These are phyloP conservation scores for Exophiala sideris DNA, from an alignment of 2,329 filamentous ascomycete species.

Conservation along the genomic window DNA sequence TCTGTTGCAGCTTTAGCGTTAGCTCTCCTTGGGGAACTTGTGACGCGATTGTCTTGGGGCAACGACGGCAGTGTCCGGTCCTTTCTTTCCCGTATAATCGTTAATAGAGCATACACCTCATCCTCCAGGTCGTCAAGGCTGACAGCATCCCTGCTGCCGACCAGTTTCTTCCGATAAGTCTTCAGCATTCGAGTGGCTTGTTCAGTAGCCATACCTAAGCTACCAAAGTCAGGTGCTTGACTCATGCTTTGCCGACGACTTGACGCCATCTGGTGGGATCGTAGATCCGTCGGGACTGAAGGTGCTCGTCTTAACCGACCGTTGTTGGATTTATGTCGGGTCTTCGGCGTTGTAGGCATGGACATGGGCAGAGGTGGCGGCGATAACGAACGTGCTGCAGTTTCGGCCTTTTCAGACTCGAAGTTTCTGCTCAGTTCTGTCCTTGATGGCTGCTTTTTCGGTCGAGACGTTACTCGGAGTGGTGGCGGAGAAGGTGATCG, in stretches of 20 bases:
- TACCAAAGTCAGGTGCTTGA: slow-evolving; percentile 42
- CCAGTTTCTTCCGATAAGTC: slow-evolving; percentile 56
- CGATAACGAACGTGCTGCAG: slow-evolving; percentile 21
- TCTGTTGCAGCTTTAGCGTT: slow-evolving; percentile 15
- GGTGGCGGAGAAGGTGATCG: slow-evolving; percentile 42
- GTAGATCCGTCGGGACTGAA: slow-evolving; percentile 47
- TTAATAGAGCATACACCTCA: slow-evolving; percentile 51
- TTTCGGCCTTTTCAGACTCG: not conserved
- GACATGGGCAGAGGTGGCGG: slow-evolving; percentile 16
- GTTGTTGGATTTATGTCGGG: slow-evolving; percentile 33
- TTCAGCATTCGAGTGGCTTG: slow-evolving; percentile 56
- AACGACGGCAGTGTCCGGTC: not conserved
- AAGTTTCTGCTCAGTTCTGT: slow-evolving; percentile 13
- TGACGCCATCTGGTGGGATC: slow-evolving; percentile 42
- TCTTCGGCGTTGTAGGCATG: slow-evolving; percentile 27
- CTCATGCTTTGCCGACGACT: slow-evolving; percentile 30
- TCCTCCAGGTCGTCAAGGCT: slow-evolving; percentile 55
- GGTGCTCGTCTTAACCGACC: slow-evolving; percentile 38
- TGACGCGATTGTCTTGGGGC: not conserved
- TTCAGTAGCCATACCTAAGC: slow-evolving; percentile 53
- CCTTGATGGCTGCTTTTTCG: slow-evolving; percentile 29
- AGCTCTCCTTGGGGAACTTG: not conserved
- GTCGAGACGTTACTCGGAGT: slow-evolving; percentile 34
- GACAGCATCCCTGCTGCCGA: slow-evolving; percentile 41
- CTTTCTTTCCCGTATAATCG: slow-evolving; percentile 41